A percentile compares a stretch with the other conserved stretches of the same genome.
Conservation (phyloP, 2,329 filamentous ascomycete species). For the Colletotrichum somersetense region DNA sequence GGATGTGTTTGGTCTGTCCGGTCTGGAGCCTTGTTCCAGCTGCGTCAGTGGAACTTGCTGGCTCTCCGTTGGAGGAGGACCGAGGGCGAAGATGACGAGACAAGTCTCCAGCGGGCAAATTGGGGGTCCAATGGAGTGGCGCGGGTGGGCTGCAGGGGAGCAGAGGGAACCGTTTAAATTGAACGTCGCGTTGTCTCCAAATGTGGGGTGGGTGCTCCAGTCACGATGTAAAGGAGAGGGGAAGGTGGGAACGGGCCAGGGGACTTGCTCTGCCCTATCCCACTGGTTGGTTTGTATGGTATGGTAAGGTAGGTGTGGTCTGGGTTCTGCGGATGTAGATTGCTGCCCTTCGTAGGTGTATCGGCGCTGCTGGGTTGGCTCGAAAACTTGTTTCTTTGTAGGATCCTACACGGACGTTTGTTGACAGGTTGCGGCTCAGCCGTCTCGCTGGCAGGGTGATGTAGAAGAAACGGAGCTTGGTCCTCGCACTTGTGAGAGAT, state of each 20-base stretch:
- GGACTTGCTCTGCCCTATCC: neutral
- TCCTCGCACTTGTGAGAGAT: neutral
- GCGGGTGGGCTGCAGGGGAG: conserved; percentile 20
- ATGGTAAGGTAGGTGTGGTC: too few species aligned
- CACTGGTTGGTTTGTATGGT: neutral
- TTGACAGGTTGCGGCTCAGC: neutral
- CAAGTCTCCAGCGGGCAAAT: conserved; percentile 39
- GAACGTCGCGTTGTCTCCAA: conserved; percentile 40
- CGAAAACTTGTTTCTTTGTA: neutral
- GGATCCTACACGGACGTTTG: neutral
- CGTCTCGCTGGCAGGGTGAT: neutral
- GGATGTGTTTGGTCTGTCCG: conserved; percentile 2
- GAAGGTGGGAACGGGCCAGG: conserved; percentile 2
- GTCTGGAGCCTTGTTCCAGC: conserved; percentile 11
- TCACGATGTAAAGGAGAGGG: conserved; percentile 20
- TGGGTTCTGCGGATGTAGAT: neutral
- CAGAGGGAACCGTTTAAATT: conserved; percentile 34
- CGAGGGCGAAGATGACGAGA: conserved; percentile 25
- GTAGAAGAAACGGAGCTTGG: neutral
- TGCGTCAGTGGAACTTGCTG: conserved; percentile 16
- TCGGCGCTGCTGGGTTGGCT: too few species aligned
- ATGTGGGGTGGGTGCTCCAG: conserved; percentile 30
- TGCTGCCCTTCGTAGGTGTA: neutral
- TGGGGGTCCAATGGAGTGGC: conserved; percentile 40
- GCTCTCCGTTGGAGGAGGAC: conserved; percentile 15